Evolutionary conservation across 352 stramenopile genomes (phyloP).

Genomic region (Thraustochytrium sp.): DNA sequence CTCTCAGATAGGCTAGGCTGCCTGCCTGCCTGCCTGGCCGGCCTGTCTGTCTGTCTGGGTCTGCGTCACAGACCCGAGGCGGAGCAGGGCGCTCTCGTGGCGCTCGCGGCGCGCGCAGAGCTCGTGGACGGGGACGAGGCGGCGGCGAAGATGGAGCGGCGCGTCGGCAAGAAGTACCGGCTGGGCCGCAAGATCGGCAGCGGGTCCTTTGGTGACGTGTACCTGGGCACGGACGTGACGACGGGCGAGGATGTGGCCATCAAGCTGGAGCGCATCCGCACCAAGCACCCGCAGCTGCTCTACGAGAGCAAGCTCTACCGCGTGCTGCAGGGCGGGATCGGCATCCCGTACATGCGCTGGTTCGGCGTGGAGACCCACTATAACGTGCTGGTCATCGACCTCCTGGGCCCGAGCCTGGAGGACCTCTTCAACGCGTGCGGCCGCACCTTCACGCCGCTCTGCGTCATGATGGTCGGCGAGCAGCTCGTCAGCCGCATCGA

Average conservation of each 20-base stretch:
- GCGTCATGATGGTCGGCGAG: constrained; percentile 82
- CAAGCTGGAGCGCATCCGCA: constrained; percentile 91
- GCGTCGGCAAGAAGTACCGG: constrained; percentile 98
- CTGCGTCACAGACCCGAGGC: too few species aligned
- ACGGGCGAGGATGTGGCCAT: constrained; percentile 88
- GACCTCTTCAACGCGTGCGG: constrained; percentile 91
- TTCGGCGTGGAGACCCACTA: constrained; percentile 99
- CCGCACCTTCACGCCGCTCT: constrained; percentile 70
- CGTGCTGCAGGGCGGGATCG: constrained; percentile 89
- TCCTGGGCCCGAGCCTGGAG: constrained; percentile 92
- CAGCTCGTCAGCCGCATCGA: constrained; percentile 82
- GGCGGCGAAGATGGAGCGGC: constrained; percentile 68
- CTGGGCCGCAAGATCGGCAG: constrained; percentile 97
- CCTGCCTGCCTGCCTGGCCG: too few species aligned
- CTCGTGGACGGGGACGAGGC: background rate
- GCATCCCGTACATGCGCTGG: constrained; percentile 96
- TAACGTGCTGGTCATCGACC: constrained; percentile 99
- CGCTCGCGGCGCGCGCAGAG: too few species aligned
- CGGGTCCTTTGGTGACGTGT: constrained; percentile 99
- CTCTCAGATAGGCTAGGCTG: too few species aligned
- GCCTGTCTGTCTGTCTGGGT: too few species aligned
- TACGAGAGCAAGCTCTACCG: constrained; percentile 99
- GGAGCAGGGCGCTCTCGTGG: too few species aligned
- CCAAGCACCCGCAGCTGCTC: constrained; percentile 93
- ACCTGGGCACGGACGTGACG: constrained; percentile 92